These are phyloP conservation scores for Teratosphaeria zuluensis DNA, from an alignment of 2,329 filamentous ascomycete species.

Conservation along the genomic window DNA sequence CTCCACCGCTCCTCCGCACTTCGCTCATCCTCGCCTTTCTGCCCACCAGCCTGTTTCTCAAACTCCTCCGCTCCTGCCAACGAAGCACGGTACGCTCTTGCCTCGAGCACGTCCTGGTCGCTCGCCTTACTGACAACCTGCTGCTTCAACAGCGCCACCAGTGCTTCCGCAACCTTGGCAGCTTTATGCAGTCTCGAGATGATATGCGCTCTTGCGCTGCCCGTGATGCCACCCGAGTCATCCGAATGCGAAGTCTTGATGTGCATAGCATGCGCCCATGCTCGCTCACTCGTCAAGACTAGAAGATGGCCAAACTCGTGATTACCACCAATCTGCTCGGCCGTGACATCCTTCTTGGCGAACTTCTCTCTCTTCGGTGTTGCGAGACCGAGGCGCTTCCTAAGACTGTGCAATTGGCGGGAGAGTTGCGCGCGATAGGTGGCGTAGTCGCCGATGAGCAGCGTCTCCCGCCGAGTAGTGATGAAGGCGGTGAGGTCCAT, in stretches of 20 bases:
- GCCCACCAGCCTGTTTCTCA: constrained; percentile 60
- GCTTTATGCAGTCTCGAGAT: constrained; percentile 80
- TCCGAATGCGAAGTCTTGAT: constrained; percentile 77
- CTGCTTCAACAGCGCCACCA: constrained; percentile 59
- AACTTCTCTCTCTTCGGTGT: constrained; percentile 85
- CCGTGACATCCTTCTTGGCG: constrained; percentile 60
- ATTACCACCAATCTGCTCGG: constrained; percentile 64
- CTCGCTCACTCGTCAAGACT: constrained; percentile 76
- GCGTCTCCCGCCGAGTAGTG: constrained; percentile 68
- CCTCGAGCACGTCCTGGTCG: constrained; percentile 68
- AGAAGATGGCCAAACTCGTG: constrained; percentile 72
- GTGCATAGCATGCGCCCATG: constrained; percentile 92
- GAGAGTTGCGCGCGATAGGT: constrained; percentile 73
- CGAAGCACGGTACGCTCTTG: constrained; percentile 69
- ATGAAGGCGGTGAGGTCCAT: constrained; percentile 92
- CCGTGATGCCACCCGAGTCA: constrained; percentile 64
- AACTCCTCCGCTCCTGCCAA: constrained; percentile 70
- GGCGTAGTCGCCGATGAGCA: constrained; percentile 80
- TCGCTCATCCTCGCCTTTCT: constrained; percentile 27
- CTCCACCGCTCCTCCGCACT: constrained; percentile 55
- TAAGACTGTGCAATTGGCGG: constrained; percentile 70
- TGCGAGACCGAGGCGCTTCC: constrained; percentile 74
- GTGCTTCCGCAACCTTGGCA: constrained; percentile 55
- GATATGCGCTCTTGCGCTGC: constrained; percentile 76
- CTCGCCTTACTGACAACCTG: constrained; percentile 54